Percentiles rank a stretch among this genome's conserved stretches.
Evolutionary conservation across 1,284 basidiomycete genomes (phyloP).

Genomic region (Marasmius oreades): DNA sequence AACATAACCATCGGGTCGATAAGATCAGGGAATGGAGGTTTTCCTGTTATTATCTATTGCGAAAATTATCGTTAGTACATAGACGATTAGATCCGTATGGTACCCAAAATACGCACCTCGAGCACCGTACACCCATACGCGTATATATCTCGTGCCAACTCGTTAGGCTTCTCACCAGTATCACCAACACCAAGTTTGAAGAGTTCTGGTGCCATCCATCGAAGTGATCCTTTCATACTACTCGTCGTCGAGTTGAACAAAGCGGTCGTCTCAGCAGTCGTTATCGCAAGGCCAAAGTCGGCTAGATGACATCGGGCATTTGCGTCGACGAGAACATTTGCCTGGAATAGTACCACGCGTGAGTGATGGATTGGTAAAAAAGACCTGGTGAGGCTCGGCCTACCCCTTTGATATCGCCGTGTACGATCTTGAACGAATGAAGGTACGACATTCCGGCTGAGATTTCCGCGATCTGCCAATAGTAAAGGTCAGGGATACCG

Average conservation of each 20-base stretch:
- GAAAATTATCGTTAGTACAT: neutral
- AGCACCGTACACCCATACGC: neutral
- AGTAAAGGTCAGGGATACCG: neutral
- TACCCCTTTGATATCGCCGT: constrained; percentile 2
- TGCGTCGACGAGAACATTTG: neutral
- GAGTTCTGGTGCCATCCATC: constrained; percentile 2
- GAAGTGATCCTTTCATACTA: neutral
- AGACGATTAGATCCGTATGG: neutral
- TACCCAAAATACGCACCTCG: neutral
- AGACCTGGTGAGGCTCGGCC: neutral
- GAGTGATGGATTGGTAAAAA: neutral
- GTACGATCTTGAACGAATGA: neutral
- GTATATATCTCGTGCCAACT: neutral
- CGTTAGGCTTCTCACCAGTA: neutral
- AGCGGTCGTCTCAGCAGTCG: neutral
- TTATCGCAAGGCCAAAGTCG: neutral
- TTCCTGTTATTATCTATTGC: neutral
- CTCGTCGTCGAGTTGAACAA: neutral
- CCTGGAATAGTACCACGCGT: neutral
- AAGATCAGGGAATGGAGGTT: neutral
- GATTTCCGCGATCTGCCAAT: neutral
- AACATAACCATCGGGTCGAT: neutral
- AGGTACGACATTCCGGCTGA: neutral
- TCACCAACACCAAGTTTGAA: neutral
- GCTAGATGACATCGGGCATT: neutral